phyloP scores from a whole-genome alignment of 805 yeast genomes.

The Suhomyces canberraensis region DNA sequence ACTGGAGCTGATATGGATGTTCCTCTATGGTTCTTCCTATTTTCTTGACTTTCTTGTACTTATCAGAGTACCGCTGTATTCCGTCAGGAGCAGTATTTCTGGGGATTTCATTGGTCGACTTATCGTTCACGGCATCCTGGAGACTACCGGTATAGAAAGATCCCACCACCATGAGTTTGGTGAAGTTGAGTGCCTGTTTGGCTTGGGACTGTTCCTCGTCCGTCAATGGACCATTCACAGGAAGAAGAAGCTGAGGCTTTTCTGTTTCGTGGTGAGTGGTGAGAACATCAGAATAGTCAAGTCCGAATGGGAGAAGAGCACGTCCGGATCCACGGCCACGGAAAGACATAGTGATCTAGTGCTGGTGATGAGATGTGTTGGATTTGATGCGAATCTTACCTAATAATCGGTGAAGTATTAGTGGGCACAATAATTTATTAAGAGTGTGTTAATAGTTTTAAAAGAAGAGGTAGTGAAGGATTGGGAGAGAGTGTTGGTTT shows the following conservation, averaged over 20 bases:
- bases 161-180: conserved; percentile 56
- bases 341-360: conserved; percentile 56
- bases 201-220: conserved; percentile 50
- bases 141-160: conserved; percentile 64
- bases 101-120: conserved; percentile 15
- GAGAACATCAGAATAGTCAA: conserved; percentile 60
- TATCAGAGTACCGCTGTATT: conserved; percentile 77
- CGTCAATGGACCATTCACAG: conserved; percentile 60
- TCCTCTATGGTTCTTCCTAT: conserved; percentile 72
- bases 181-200: conserved; percentile 52
- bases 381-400: no score
- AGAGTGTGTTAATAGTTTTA: no score
- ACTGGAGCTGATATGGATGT: conserved; percentile 67
- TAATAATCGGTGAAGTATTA: no score
- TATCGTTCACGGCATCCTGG: conserved; percentile 21
- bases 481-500: no score
- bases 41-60: conserved; percentile 65
- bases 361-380: no score
- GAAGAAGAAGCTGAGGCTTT: conserved; percentile 49
- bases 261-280: conserved; percentile 33
- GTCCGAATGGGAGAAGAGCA: conserved; percentile 64
- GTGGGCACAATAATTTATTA: no score
- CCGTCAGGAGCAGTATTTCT: conserved; percentile 51
- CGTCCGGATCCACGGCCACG: conserved; percentile 46
- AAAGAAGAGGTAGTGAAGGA: no score